Percentiles rank a stretch among this genome's conserved stretches.
These are phyloP conservation scores for Cymodocea nodosa DNA, from an alignment of 116 monocot genomes.

Conservation along the genomic window DNA sequence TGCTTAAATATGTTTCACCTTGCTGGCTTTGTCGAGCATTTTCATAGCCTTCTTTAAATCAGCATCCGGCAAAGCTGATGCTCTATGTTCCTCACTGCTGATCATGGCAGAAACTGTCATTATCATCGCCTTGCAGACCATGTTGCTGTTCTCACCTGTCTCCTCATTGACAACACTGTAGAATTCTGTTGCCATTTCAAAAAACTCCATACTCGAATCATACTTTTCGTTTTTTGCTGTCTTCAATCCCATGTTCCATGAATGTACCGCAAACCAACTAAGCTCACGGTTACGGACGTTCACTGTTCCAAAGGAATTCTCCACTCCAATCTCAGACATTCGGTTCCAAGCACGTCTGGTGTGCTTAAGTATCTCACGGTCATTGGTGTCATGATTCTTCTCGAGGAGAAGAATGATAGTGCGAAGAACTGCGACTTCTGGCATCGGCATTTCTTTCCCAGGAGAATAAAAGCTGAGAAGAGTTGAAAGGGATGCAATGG, in stretches of 20 bases:
- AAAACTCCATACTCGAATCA: conserved; percentile 51
- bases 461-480: conserved; percentile 69
- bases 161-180: conserved; percentile 20
- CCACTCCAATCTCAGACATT: conserved; percentile 47
- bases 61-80: conserved; percentile 23
- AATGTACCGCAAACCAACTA: conserved; percentile 75
- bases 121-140: conserved; percentile 62
- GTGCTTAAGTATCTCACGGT: conserved; percentile 43
- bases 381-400: conserved; percentile 22
- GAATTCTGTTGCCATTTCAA: conserved; percentile 74
- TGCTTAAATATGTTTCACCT: conserved; percentile 25
- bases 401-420: conserved; percentile 61
- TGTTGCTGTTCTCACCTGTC: conserved; percentile 21
- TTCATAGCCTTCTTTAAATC: conserved; percentile 60
- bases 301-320: conserved; percentile 60
- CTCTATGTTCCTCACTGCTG: conserved; percentile 42
- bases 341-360: conserved; percentile 31
- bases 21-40: conserved; percentile 61
- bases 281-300: conserved; percentile 47
- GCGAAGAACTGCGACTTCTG: conserved; percentile 65
- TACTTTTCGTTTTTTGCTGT: conserved; percentile 40
- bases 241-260: conserved; percentile 89
- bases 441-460: conserved; percentile 54
- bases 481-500: conserved; percentile 56
- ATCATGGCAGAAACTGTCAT: conserved; percentile 54